Conservation (phyloP, 306 rosid genomes). For the Acacia confusa region DNA sequence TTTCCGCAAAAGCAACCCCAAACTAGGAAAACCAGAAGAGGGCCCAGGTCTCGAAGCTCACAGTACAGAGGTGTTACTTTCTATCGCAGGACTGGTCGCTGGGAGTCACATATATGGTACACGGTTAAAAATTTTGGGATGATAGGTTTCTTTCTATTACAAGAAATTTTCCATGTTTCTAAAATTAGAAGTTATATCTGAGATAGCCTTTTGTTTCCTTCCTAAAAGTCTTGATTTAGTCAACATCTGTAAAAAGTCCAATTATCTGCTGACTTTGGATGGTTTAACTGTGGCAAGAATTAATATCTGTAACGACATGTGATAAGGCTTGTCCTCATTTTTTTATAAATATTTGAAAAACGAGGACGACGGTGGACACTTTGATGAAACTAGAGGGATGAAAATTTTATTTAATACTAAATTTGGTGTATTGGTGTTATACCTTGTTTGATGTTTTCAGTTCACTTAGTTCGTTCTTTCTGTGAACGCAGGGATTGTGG, state of each 20-base stretch:
- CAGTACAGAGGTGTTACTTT: slow-evolving; percentile 86
- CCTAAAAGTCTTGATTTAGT: not conserved
- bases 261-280: not conserved
- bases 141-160: not conserved
- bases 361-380: not conserved
- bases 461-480: slow-evolving; percentile 1
- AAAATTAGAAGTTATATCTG: not conserved
- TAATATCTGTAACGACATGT: not conserved
- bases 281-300: not conserved
- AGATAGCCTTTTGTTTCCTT: not conserved
- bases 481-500: slow-evolving; percentile 72
- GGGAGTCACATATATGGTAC: slow-evolving; percentile 94
- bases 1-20: slow-evolving; percentile 38
- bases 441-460: slow-evolving; percentile 11
- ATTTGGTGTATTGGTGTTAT: not conserved
- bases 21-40: slow-evolving; percentile 64
- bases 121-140: not conserved
- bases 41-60: slow-evolving; percentile 84
- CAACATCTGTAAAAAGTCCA: not conserved
- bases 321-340: not conserved
- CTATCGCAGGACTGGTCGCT: slow-evolving; percentile 83
- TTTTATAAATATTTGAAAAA: not conserved
- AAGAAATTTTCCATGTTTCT: not conserved
- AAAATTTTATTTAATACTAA: not conserved
- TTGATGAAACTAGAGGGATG: not conserved